Percentiles rank a stretch among this genome's conserved stretches.
phyloP scores from a whole-genome alignment of 148 eudicot genomes.

The Persicaria maculosa region DNA sequence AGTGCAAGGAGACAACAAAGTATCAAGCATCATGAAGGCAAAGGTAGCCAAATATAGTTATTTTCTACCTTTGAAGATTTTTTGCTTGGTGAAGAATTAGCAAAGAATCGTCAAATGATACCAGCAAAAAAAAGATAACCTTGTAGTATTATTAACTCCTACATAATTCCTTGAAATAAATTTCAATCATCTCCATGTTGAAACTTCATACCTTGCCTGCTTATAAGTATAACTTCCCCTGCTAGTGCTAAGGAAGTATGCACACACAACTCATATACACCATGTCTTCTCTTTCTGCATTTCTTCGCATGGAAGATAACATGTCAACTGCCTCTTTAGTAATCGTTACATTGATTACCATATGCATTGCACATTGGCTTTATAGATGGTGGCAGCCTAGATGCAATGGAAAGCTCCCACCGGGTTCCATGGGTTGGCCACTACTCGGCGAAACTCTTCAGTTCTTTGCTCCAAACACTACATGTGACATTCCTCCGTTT shows the following conservation, averaged over 20 bases:
- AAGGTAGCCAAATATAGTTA: too few species aligned
- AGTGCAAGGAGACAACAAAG: too few species aligned
- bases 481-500: slow-evolving; percentile 53
- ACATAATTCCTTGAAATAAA: too few species aligned
- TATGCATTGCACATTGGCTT: slow-evolving; percentile 46
- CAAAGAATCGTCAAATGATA: too few species aligned
- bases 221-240: slow-evolving; percentile 37
- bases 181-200: slow-evolving; percentile 34
- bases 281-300: slow-evolving; percentile 18
- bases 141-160: too few species aligned
- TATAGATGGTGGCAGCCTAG: slow-evolving; percentile 71
- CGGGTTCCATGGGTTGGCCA: slow-evolving; percentile 90
- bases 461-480: slow-evolving; percentile 49
- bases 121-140: too few species aligned
- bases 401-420: slow-evolving; percentile 72
- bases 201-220: slow-evolving; percentile 37
- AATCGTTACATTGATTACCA: slow-evolving; percentile 30
- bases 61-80: too few species aligned
- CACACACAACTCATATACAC: slow-evolving; percentile 6
- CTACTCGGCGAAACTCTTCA: slow-evolving; percentile 64
- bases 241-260: slow-evolving; percentile 34
- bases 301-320: neutral
- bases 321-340: slow-evolving; percentile 36
- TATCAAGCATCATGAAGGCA: too few species aligned
- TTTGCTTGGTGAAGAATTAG: too few species aligned